Evolutionary conservation across 164 flowering plant genomes (phyloP).

Genomic region (Paratinospora sagittata): DNA sequence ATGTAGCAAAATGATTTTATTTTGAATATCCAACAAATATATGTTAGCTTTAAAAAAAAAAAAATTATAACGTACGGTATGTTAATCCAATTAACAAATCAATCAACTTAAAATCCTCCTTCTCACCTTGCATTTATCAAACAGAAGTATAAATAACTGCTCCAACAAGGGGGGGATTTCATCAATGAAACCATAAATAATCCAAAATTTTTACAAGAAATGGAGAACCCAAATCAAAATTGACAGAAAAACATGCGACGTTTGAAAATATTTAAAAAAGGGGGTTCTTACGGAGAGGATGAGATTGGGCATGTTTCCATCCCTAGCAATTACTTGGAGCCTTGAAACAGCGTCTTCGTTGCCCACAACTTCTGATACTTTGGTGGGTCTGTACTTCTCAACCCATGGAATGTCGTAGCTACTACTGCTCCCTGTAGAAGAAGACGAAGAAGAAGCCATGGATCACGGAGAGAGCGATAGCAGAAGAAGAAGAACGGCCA

Average conservation of each 20-base stretch:
- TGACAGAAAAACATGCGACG: background rate
- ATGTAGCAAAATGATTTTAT: background rate
- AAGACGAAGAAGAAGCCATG: slow-evolving; percentile 45
- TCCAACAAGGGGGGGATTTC: background rate
- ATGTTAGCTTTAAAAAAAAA: too few species aligned
- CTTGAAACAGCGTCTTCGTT: slow-evolving; percentile 71
- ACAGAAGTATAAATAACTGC: too few species aligned
- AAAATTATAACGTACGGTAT: too few species aligned
- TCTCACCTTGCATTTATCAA: too few species aligned
- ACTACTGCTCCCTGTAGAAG: slow-evolving; percentile 21
- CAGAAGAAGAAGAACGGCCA: background rate
- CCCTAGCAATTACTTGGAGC: slow-evolving; percentile 73
- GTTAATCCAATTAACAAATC: background rate
- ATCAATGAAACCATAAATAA: background rate
- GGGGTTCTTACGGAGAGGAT: slow-evolving; percentile 47
- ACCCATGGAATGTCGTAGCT: slow-evolving; percentile 73
- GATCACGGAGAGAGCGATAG: background rate
- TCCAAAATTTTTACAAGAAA: background rate
- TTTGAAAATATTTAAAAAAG: background rate
- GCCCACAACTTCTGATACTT: slow-evolving; percentile 70
- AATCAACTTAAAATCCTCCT: background rate
- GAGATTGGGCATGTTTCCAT: slow-evolving; percentile 96
- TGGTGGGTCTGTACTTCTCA: slow-evolving; percentile 71
- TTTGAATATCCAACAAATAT: too few species aligned
- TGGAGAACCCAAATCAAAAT: background rate